Base-by-base conservation (phyloP, 495 filamentous ascomycete species). In the Pyrenula massariospora region DNA sequence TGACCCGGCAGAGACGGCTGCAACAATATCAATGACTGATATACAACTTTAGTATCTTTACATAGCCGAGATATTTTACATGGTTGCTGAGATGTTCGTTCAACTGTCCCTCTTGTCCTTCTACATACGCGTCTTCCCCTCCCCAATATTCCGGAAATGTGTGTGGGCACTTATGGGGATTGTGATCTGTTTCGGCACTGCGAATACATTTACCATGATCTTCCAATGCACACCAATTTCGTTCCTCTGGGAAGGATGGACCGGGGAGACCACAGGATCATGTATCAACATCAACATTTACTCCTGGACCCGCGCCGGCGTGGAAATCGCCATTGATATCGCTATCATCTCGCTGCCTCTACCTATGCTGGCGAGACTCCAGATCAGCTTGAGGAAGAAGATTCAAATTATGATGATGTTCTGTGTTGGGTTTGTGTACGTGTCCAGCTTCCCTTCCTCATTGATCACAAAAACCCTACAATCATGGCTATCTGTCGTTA, bases 371-470 rank as follows among this genome's bases (percentile, higher is more conserved):
- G 59, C 67, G 20, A 57, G 65, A 5, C 61, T 82, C 10, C 57
- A 74, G 12, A 59, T 82, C 47, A 67, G 67, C 12, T 61, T 59
- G 52, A 67, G 67, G 54, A 78, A 75, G 62, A 82, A 78, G 60
- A 55, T 74, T 10, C 69, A 67, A 15, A 64, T 82, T 31, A 68
- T 70, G 42, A 20, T 80, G 5, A 76, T 83, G 65, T 81, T 83
- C 61, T 66, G 67, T 2, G 66, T 80, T n/a, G 80, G 79, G 12
- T 67, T 79, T 21, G 71, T 82, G 77, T 81, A 66, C 57, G 70
- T n/a, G n/a, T n/a, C n/a, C n/a, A n/a, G n/a, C n/a, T n/a, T n/a
- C n/a, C 66, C 19, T 54, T 48, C 36, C 25, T 23, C 48, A 53
- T 25, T 22, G 52, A 50, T 22, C 25, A 20, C 12, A 50, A 1